A percentile compares a stretch with the other conserved stretches of the same genome.
These are phyloP conservation scores for Plasmodium coatneyi DNA, from an alignment of 169 alveolate species.

Conservation along the genomic window DNA sequence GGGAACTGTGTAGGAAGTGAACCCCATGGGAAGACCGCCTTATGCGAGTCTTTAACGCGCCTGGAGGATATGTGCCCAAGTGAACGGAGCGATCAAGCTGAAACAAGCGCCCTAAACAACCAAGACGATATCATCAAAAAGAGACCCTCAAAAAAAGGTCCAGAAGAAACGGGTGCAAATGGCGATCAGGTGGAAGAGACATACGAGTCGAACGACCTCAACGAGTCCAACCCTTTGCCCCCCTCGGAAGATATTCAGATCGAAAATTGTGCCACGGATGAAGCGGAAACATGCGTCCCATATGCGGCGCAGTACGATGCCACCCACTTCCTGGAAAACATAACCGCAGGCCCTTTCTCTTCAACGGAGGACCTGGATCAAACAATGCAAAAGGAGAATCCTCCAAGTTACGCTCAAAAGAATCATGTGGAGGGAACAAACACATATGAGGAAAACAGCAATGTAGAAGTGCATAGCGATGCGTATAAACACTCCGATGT, in stretches of 20 bases:
- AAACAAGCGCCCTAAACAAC: neutral
- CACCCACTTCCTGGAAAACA: neutral
- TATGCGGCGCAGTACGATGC: neutral
- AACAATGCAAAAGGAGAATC: neutral
- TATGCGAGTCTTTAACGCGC: neutral
- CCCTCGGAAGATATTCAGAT: neutral
- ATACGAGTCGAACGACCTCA: neutral
- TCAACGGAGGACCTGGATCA: neutral
- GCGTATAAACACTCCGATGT: neutral
- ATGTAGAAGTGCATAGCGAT: neutral
- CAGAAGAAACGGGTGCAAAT: neutral
- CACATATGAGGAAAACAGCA: neutral
- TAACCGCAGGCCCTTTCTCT: neutral
- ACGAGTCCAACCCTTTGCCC: neutral
- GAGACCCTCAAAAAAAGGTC: neutral
- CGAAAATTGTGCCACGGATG: neutral
- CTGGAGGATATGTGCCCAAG: neutral
- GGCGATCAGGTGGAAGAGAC: neutral
- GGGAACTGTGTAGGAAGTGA: neutral
- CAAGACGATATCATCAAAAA: neutral
- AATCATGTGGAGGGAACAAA: neutral
- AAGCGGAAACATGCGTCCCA: neutral
- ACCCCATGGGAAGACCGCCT: neutral
- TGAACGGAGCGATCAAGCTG: neutral
- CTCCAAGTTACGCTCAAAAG: neutral